A percentile compares a stretch with the other conserved stretches of the same genome.
phyloP scores from a whole-genome alignment of 1,139 yeast species.

The Zygotorulaspora mrakii region DNA sequence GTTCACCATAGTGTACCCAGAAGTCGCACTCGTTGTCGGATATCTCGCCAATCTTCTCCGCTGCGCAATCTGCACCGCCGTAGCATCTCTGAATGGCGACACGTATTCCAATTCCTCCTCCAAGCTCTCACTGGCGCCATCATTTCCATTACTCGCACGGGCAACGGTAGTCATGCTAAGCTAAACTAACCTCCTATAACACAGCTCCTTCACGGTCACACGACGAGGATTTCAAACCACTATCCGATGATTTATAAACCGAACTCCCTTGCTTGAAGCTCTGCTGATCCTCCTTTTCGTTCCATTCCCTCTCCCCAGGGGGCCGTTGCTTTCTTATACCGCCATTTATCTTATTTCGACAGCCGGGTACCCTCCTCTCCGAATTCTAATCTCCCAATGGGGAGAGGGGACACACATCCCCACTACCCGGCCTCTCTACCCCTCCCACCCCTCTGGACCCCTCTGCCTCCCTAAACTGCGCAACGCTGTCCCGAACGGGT shows the following conservation, averaged over 20 bases:
- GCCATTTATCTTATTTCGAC: background rate
- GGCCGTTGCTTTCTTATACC: constrained; percentile 3
- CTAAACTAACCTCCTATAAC: no score
- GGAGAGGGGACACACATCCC: background rate
- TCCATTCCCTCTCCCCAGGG: constrained; percentile 4
- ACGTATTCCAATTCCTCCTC: constrained; percentile 14
- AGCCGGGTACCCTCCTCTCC: constrained; percentile 2
- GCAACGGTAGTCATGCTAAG: background rate
- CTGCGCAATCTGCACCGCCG: constrained; percentile 22
- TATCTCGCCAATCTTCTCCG: constrained; percentile 21
- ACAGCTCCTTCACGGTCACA: no score
- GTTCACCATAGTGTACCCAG: constrained; percentile 18
- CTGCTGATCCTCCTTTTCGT: background rate
- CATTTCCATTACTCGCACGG: background rate
- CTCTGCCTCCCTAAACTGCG: background rate
- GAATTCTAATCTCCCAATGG: background rate
- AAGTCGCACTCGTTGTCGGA: constrained; percentile 31
- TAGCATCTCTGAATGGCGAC: constrained; percentile 25
- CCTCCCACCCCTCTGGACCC: constrained; percentile 1
- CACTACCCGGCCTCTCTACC: background rate
- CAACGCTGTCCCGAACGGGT: background rate
- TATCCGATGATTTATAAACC: no score
- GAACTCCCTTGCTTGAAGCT: background rate
- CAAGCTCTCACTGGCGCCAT: background rate
- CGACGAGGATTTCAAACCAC: no score